Evolutionary conservation across 2,329 filamentous ascomycete species (phyloP).

Genomic region (Aspergillus quadricinctus): DNA sequence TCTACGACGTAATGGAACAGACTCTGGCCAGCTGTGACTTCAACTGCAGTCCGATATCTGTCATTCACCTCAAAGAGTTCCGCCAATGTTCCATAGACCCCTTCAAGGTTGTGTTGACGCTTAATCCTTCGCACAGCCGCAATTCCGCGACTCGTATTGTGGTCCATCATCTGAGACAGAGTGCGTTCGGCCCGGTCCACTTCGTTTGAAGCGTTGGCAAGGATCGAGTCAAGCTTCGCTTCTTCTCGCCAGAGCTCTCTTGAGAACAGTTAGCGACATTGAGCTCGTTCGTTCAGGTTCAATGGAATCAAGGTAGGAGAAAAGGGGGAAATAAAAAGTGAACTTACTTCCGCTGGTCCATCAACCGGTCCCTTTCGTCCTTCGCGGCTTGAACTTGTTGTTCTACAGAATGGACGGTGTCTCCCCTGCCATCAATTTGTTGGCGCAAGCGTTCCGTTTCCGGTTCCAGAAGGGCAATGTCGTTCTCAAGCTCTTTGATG

Average conservation of each 20-base stretch:
- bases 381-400: conserved; percentile 73
- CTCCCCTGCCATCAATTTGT: conserved; percentile 73
- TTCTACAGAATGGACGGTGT: conserved; percentile 66
- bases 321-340: not conserved
- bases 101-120: conserved; percentile 71
- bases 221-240: conserved; percentile 74
- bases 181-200: conserved; percentile 71
- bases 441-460: conserved; percentile 67
- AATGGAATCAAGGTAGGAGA: not conserved
- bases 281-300: not conserved
- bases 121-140: conserved; percentile 82
- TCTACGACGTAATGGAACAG: conserved; percentile 97
- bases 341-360: conserved; percentile 72
- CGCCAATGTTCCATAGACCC: conserved; percentile 86
- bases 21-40: conserved; percentile 87
- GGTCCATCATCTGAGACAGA: conserved; percentile 82
- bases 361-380: conserved; percentile 71
- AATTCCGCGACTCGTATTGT: conserved; percentile 78
- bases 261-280: conserved; percentile 8
- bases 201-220: conserved; percentile 71
- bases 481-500: conserved; percentile 64
- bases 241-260: conserved; percentile 78
- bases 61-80: conserved; percentile 88
- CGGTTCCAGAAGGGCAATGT: conserved; percentile 67
- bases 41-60: conserved; percentile 79